Evolutionary conservation across 2,329 filamentous ascomycete species (phyloP).

Genomic region (Rachicladosporium sp.): DNA sequence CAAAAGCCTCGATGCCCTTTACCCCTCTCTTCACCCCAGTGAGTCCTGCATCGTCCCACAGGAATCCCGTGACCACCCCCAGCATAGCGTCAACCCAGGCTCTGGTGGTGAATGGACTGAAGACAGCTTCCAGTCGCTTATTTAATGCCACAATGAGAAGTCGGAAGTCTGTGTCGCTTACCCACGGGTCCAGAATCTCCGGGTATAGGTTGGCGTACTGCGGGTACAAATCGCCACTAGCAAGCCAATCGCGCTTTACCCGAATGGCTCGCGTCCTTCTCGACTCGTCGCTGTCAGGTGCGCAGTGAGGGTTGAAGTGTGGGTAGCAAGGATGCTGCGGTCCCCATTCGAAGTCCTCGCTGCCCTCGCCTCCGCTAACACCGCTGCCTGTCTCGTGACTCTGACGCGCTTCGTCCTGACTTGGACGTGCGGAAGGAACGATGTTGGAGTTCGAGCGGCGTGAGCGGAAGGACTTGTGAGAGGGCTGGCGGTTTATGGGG

Average conservation of each 20-base stretch:
- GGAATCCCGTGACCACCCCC: conserved; percentile 76
- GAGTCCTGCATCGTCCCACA: conserved; percentile 84
- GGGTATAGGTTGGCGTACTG: conserved; percentile 93
- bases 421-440: too few species aligned
- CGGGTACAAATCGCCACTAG: conserved; percentile 78
- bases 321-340: conserved; percentile 90
- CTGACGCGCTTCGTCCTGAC: too few species aligned
- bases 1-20: conserved; percentile 60
- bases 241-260: conserved; percentile 77
- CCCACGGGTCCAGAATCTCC: conserved; percentile 79
- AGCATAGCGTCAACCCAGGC: conserved; percentile 71
- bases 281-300: conserved; percentile 61
- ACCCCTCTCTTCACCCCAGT: conserved; percentile 63
- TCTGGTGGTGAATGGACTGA: conserved; percentile 62
- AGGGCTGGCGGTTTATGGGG: conserved; percentile 19
- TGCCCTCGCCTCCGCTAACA: conserved; percentile 30
- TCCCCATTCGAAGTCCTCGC: conserved; percentile 70
- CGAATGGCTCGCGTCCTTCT: conserved; percentile 77
- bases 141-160: conserved; percentile 73
- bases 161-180: conserved; percentile 79
- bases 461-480: conserved; percentile 11
- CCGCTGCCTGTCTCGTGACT: conserved; percentile 9
- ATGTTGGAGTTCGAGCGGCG: too few species aligned
- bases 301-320: conserved; percentile 84
- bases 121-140: conserved; percentile 59